Base-by-base conservation (phyloP, 2,329 filamentous ascomycete species). In the Sarocladiaceae sp. region DNA sequence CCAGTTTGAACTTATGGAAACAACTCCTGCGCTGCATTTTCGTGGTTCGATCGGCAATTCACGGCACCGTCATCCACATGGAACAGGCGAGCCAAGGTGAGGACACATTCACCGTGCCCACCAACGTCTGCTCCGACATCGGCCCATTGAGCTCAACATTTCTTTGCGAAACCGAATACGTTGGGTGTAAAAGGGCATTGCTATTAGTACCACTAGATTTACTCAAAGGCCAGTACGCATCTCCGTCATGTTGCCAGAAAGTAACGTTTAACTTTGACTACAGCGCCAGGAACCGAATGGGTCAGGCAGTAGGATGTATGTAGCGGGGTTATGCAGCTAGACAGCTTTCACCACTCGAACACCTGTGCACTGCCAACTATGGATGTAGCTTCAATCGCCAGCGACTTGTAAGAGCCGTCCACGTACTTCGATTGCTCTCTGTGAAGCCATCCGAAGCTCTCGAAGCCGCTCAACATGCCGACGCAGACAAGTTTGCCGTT, bases 251-350 rank as follows among this genome's bases (percentile, higher is more conserved):
- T n/a, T n/a, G n/a, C n/a, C n/a, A n/a, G n/a, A n/a, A n/a, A n/a
- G n/a, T n/a, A n/a, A n/a, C n/a, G n/a, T n/a, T n/a, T n/a, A n/a
- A n/a, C n/a, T n/a, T n/a, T n/a, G n/a, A n/a, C n/a, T n/a, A n/a
- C n/a, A n/a, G n/a, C n/a, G n/a, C n/a, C n/a, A n/a, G n/a, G n/a
- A n/a, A n/a, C n/a, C n/a, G n/a, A n/a, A n/a, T n/a, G n/a, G n/a
- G n/a, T n/a, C n/a, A n/a, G n/a, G n/a, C n/a, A n/a, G n/a, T n/a
- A n/a, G n/a, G n/a, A 58, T 60, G 58, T 55, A 53, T n/a, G 5
- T 60, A 61, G 12, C 46, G 55, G 50, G 52, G 59, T 52, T 60
- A 60, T 61, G 36, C 47, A 50, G 18, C 37, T 36, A 50, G 2
- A 52, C 54, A 58, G 26, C 49, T 54, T 56, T 39, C n/a, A 49